These are phyloP conservation scores for Tulasnella calospora DNA, from an alignment of 768 basidiomycete genomes.

Conservation along the genomic window DNA sequence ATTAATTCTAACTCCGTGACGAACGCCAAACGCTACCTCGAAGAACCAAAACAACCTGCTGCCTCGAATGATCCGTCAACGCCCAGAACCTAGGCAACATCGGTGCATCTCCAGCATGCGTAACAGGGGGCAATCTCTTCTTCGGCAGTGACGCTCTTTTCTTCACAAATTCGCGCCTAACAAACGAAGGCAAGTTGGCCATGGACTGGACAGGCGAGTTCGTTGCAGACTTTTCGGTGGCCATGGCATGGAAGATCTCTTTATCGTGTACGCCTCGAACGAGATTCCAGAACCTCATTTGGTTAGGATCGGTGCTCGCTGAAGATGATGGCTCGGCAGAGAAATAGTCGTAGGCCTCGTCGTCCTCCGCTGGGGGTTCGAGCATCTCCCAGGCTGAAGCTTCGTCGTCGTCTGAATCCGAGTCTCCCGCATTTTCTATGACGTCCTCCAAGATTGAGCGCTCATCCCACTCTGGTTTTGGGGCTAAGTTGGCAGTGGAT, in stretches of 20 bases:
- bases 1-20: constrained; percentile 30
- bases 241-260: constrained; percentile 72
- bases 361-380: constrained; percentile 26
- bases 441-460: constrained; percentile 29
- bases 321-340: background rate
- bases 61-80: constrained; percentile 69
- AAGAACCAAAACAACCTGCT: constrained; percentile 70
- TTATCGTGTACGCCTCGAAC: constrained; percentile 74
- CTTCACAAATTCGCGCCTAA: background rate
- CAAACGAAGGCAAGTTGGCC: constrained; percentile 17
- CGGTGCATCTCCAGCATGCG: constrained; percentile 33
- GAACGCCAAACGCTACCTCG: constrained; percentile 43
- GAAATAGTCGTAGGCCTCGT: constrained; percentile 27
- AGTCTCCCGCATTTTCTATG: constrained; percentile 57
- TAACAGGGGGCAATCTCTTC: background rate
- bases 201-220: background rate
- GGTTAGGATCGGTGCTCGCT: constrained; percentile 38
- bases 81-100: constrained; percentile 79
- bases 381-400: constrained; percentile 23
- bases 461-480: constrained; percentile 13
- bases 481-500: constrained; percentile 2
- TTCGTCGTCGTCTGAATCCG: constrained; percentile 58
- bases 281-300: constrained; percentile 65
- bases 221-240: constrained; percentile 22
- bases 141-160: constrained; percentile 9